A percentile compares a stretch with the other conserved stretches of the same genome.
These are phyloP conservation scores for Pythium insidiosum DNA, from an alignment of 352 stramenopile genomes.

Conservation along the genomic window DNA sequence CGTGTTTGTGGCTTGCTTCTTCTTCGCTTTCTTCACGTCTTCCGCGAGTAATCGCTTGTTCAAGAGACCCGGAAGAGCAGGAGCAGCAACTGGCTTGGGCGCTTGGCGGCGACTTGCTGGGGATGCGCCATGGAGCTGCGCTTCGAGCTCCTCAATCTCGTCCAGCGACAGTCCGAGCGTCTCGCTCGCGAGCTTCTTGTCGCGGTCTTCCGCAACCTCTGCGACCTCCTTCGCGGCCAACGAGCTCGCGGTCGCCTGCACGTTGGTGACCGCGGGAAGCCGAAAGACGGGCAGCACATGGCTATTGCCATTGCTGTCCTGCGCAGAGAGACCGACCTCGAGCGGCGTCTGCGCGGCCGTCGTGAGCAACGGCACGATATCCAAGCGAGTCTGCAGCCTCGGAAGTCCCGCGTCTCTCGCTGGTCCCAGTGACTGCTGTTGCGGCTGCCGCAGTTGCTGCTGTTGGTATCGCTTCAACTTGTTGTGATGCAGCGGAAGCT, in stretches of 20 bases:
- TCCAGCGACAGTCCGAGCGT: constrained; percentile 50
- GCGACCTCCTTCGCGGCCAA: constrained; percentile 35
- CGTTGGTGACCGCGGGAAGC: constrained; percentile 52
- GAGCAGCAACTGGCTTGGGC: background rate
- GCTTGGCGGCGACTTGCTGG: too few species aligned
- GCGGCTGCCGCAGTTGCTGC: too few species aligned
- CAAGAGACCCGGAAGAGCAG: too few species aligned
- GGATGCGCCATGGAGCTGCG: constrained; percentile 24
- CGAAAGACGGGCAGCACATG: constrained; percentile 68
- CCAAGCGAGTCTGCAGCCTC: constrained; percentile 26
- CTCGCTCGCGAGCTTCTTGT: constrained; percentile 54
- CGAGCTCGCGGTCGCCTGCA: constrained; percentile 22
- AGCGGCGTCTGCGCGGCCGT: constrained; percentile 63
- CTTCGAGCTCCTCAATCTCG: constrained; percentile 60
- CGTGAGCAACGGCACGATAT: constrained; percentile 71
- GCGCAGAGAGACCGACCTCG: constrained; percentile 59
- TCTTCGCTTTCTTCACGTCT: background rate
- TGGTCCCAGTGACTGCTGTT: background rate
- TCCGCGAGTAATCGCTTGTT: background rate
- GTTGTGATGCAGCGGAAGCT: constrained; percentile 37
- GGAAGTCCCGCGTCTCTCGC: constrained; percentile 8
- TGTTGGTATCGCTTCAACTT: too few species aligned
- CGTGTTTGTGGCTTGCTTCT: background rate
- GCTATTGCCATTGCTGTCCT: background rate
- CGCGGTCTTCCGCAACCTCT: constrained; percentile 33